Base-by-base conservation (phyloP, 2,329 filamentous ascomycete species). In the Aspergillus novofumigatus region DNA sequence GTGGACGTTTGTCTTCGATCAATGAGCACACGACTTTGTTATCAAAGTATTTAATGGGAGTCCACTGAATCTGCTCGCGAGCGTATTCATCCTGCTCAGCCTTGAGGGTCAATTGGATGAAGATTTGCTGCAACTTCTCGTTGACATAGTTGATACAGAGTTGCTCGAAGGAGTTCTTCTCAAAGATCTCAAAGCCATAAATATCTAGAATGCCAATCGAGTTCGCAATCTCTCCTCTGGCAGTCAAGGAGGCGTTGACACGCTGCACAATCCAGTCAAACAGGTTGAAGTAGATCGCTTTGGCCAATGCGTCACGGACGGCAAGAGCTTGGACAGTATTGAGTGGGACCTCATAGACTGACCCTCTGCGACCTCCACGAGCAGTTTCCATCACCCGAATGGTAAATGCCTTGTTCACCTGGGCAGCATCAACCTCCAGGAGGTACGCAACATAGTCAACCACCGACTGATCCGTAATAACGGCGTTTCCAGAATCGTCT, bases 91-190 rank as follows among this genome's bases (percentile, higher is more conserved):
- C 94, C 77, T 99, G 94, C 74, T 99, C 94, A 0, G 94, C 89
- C 79, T 96, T 96, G 61, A 99, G 77, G 0, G 94, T 99, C 66
- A 99, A 81, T 75, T 99, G 94, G 65, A 99, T 99, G 72, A 99
- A 99, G 68, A 99, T 97, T 71, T 99, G 94, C 76, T 99, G 94
- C 57, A 99, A 80, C 77, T 99, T 99, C 78, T 99, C 94, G 75
- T 99, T 99, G 70, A 97, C 95, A 70, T 97, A 99, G 80, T 99
- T 99, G 82, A 99, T 99, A 77, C 94, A 99, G 7, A 99, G 85
- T 76, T 99, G 94, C 74, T 99, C 94, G 69, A 99, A 99, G 63
- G 91, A 97, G 79, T 99, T 99, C 78, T 93, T 94, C 73, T 99
- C 94, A 65, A 99, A 99, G 65, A 99, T 99, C 72, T 99, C 94